Evolutionary conservation across 768 basidiomycete species (phyloP).

Genomic region (Mycena crocata): DNA sequence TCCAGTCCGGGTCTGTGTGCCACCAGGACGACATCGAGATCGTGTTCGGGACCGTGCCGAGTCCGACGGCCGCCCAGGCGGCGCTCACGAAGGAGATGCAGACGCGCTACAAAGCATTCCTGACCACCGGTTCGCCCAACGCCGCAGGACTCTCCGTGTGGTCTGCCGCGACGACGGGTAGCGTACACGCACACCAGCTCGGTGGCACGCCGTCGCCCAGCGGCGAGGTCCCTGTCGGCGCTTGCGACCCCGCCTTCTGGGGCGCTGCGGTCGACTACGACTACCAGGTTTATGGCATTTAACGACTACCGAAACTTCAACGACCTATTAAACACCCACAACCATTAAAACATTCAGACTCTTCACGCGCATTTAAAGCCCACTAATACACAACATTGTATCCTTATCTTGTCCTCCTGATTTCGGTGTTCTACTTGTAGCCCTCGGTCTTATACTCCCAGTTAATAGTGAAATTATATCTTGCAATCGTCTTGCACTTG

Average conservation of each 20-base stretch:
- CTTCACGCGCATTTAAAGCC: constrained; percentile 12
- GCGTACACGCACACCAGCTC: constrained; percentile 69
- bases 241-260: constrained; percentile 78
- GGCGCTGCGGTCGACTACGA: constrained; percentile 72
- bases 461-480: constrained; percentile 17
- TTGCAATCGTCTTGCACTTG: constrained; percentile 1
- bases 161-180: constrained; percentile 61
- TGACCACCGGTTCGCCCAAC: constrained; percentile 73
- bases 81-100: constrained; percentile 76
- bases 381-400: constrained; percentile 26
- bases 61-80: constrained; percentile 66
- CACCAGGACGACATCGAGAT: constrained; percentile 88
- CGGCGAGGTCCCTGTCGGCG: constrained; percentile 62
- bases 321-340: not conserved
- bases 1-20: constrained; percentile 68
- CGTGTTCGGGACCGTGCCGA: constrained; percentile 72
- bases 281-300: constrained; percentile 72
- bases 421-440: constrained; percentile 21
- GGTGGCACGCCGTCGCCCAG: constrained; percentile 56
- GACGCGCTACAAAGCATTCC: constrained; percentile 74
- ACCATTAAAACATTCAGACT: not conserved
- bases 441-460: constrained; percentile 6
- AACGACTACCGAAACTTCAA: constrained; percentile 21
- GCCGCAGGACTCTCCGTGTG: constrained; percentile 61
- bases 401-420: constrained; percentile 30